Conservation (phyloP, 495 filamentous ascomycete species). For the Amphirosellinia nigrospora region DNA sequence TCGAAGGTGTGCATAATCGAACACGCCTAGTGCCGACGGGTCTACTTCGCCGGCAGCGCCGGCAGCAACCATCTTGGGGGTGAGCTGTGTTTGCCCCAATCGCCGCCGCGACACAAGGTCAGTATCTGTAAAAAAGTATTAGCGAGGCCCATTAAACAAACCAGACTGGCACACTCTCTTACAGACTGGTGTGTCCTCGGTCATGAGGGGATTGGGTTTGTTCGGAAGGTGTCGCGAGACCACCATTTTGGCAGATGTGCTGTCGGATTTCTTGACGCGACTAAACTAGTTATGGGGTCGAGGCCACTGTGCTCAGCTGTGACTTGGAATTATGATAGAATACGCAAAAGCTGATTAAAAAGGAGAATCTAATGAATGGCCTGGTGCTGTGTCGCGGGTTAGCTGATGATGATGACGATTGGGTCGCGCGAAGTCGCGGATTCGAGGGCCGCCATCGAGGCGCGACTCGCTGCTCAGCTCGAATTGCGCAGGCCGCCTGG, state of each 20-base stretch:
- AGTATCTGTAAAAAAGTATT: slow-evolving; percentile 65
- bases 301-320: slow-evolving; percentile 18
- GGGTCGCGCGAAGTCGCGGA: slow-evolving; percentile 23
- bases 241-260: slow-evolving; percentile 57
- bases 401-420: slow-evolving; percentile 36
- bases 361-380: slow-evolving; percentile 9
- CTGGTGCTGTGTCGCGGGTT: slow-evolving; percentile 36
- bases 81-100: slow-evolving; percentile 88
- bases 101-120: slow-evolving; percentile 85
- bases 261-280: slow-evolving; percentile 33
- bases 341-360: slow-evolving; percentile 4
- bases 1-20: slow-evolving; percentile 95
- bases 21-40: slow-evolving; percentile 75
- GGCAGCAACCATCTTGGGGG: slow-evolving; percentile 73
- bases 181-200: slow-evolving; percentile 72
- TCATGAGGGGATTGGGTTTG: slow-evolving; percentile 77
- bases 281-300: slow-evolving; percentile 28
- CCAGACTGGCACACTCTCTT: slow-evolving; percentile 25
- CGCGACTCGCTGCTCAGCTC: slow-evolving; percentile 27
- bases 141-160: slow-evolving; percentile 19
- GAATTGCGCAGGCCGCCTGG: slow-evolving; percentile 36
- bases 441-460: slow-evolving; percentile 26
- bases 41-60: slow-evolving; percentile 70
- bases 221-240: slow-evolving; percentile 67
- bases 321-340: not conserved